These are phyloP conservation scores for Cadophora luteo-olivacea DNA, from an alignment of 2,329 filamentous ascomycete species.

Conservation along the genomic window DNA sequence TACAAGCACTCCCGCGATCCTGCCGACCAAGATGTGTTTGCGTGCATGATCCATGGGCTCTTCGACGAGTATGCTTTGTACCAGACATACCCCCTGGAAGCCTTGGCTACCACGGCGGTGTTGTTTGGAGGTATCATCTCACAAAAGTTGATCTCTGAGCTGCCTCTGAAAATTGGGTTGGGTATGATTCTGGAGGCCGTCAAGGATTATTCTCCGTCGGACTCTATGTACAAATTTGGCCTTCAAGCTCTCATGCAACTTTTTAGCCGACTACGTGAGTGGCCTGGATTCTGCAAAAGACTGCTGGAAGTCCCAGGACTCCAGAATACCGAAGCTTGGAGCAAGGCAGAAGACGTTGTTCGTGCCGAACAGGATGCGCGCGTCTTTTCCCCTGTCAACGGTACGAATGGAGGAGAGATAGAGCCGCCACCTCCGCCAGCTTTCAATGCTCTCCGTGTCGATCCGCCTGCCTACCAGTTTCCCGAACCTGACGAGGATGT, in stretches of 20 bases:
- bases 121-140: constrained; percentile 97
- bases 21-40: constrained; percentile 90
- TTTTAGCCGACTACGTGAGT: constrained; percentile 82
- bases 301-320: constrained; percentile 83
- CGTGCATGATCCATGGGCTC: constrained; percentile 97
- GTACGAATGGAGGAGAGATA: constrained; percentile 15
- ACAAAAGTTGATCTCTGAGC: constrained; percentile 86
- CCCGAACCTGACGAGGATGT: constrained; percentile 85
- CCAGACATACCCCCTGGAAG: constrained; percentile 93
- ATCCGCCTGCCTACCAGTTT: constrained; percentile 70
- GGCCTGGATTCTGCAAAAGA: constrained; percentile 92
- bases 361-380: constrained; percentile 59
- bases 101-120: constrained; percentile 92
- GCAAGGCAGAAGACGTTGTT: constrained; percentile 82
- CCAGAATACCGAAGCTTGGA: constrained; percentile 83
- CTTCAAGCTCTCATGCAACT: constrained; percentile 93
- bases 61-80: constrained; percentile 98
- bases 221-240: constrained; percentile 98
- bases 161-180: constrained; percentile 91
- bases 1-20: constrained; percentile 89
- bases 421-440: constrained; percentile 63
- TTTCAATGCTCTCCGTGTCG: constrained; percentile 81
- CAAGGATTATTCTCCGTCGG: constrained; percentile 79
- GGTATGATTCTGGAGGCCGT: constrained; percentile 98
- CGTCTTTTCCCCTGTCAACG: constrained; percentile 15